phyloP scores from a whole-genome alignment of 345 rosid genomes.

The Euphorbia peplus region DNA sequence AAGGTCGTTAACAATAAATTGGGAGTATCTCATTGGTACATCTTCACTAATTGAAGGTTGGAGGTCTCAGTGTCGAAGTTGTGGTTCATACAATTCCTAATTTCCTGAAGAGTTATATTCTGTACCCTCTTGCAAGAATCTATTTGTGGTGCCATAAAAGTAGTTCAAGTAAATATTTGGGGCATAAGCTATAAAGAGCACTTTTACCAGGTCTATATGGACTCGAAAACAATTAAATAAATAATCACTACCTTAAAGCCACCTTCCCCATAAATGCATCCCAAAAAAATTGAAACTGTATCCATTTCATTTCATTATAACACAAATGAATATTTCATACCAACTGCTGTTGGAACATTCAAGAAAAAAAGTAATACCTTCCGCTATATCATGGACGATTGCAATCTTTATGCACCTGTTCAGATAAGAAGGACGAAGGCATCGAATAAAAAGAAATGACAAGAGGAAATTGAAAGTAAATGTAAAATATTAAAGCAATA shows the following conservation, averaged over 20 bases:
- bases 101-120: too few species aligned
- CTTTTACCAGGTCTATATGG: not conserved
- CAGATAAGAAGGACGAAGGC: not conserved
- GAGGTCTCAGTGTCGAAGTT: too few species aligned
- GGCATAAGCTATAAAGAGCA: not conserved
- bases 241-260: not conserved
- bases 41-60: too few species aligned
- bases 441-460: not conserved
- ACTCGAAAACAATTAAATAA: not conserved
- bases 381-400: slow-evolving; percentile 36
- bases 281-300: not conserved
- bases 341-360: not conserved
- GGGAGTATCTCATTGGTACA: too few species aligned
- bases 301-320: not conserved
- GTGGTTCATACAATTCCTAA: too few species aligned
- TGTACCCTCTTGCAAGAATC: not conserved
- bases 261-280: not conserved
- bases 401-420: slow-evolving; percentile 37
- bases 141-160: not conserved
- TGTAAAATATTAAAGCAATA: too few species aligned
- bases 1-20: too few species aligned
- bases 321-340: not conserved
- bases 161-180: not conserved
- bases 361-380: slow-evolving; percentile 21
- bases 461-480: not conserved